These are phyloP conservation scores for Metarhizium album DNA, from an alignment of 2,329 filamentous ascomycete species.

Conservation along the genomic window DNA sequence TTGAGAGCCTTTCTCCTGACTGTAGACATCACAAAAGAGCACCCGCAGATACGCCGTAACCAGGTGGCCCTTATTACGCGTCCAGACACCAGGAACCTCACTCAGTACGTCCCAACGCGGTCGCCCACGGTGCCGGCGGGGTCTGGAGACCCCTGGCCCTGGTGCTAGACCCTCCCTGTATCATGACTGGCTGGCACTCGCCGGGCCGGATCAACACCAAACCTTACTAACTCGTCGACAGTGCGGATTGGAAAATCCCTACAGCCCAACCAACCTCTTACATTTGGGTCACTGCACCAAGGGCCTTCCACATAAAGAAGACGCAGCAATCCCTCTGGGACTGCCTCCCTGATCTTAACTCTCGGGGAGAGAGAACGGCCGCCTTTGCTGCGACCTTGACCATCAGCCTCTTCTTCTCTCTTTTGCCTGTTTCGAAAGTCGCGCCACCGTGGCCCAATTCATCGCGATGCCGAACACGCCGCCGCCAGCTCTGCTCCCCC, in stretches of 20 bases:
- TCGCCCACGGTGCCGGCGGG: conserved; percentile 1
- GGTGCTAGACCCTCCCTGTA: conserved; percentile 4
- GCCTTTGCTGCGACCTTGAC: background rate
- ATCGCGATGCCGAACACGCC: conserved; percentile 36
- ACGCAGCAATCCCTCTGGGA: conserved; percentile 1
- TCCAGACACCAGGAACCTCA: too few relatives aligned
- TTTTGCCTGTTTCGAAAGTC: conserved; percentile 11
- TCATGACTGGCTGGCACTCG: conserved; percentile 18
- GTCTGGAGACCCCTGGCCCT: background rate
- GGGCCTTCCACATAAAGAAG: conserved; percentile 2
- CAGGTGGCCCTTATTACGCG: too few relatives aligned
- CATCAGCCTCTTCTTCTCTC: background rate
- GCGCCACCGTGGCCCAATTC: conserved; percentile 23
- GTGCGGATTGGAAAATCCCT: conserved; percentile 32
- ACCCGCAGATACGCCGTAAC: too few relatives aligned
- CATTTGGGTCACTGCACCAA: conserved; percentile 9
- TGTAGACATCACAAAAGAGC: too few relatives aligned
- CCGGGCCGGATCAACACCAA: conserved; percentile 29
- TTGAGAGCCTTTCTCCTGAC: too few relatives aligned
- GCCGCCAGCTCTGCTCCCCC: conserved; percentile 38
- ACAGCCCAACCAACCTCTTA: conserved; percentile 28
- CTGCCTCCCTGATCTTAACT: background rate
- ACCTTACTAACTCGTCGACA: conserved; percentile 26
- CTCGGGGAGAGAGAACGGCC: background rate
- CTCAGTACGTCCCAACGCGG: too few relatives aligned